Conservation (phyloP, 331 rosid species). For the Rosa hybrid region DNA sequence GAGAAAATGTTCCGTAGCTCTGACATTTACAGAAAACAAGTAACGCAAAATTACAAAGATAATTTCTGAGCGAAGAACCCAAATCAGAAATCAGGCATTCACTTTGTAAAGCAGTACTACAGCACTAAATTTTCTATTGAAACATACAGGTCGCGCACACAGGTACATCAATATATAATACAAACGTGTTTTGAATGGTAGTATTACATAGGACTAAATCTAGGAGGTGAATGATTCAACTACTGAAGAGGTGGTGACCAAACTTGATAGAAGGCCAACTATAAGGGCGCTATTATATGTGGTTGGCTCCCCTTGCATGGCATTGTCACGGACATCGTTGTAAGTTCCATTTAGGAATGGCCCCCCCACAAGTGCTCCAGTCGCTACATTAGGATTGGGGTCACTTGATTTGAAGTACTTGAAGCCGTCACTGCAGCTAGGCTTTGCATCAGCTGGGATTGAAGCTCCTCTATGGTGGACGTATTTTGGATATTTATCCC, state of each 20-base stretch:
- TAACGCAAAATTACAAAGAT: conserved; percentile 24
- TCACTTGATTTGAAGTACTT: conserved; percentile 61
- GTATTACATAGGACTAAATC: neutral
- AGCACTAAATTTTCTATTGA: conserved; percentile 8
- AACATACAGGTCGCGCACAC: conserved; percentile 26
- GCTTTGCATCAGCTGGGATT: conserved; percentile 57
- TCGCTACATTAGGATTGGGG: conserved; percentile 87
- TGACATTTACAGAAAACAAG: conserved; percentile 3
- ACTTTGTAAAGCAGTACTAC: conserved; percentile 17
- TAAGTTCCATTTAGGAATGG: conserved; percentile 82
- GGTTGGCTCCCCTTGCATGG: conserved; percentile 90
- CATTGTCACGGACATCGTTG: conserved; percentile 74
- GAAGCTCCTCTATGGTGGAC: conserved; percentile 99
- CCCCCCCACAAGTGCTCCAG: conserved; percentile 97
- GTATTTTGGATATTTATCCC: conserved; percentile 70
- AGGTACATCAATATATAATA: conserved; percentile 22
- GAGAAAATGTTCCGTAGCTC: neutral
- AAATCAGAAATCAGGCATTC: conserved; percentile 28
- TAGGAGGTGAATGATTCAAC: conserved; percentile 68
- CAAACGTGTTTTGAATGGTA: conserved; percentile 6
- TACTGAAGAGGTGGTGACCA: conserved; percentile 86
- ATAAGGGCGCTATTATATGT: conserved; percentile 84
- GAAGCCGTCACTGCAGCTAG: conserved; percentile 77
- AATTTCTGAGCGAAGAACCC: conserved; percentile 25
- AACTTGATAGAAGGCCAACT: conserved; percentile 89